Conservation (phyloP, 2,329 filamentous ascomycete genomes). For the Colletotrichum spaethianum region DNA sequence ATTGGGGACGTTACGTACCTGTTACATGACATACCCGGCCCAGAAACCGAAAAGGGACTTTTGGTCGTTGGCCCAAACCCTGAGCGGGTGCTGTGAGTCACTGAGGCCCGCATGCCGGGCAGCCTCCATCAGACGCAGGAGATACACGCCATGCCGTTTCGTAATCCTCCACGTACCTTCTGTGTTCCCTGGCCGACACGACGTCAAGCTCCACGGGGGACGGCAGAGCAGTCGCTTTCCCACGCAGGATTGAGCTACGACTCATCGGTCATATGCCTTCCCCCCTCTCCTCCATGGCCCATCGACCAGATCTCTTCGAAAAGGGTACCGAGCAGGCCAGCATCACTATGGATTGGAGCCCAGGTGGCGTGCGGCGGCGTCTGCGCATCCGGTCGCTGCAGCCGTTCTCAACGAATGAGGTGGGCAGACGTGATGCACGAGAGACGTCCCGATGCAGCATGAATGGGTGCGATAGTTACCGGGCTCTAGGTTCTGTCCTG, state of each 20-base stretch:
- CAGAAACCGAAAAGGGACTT: conserved; percentile 2
- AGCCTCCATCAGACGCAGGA: conserved; percentile 1
- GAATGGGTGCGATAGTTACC: conserved; percentile 6
- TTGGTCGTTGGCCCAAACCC: neutral
- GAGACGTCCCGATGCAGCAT: conserved; percentile 8
- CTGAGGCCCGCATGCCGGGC: conserved; percentile 17
- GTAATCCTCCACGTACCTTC: conserved; percentile 35
- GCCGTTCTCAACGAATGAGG: neutral
- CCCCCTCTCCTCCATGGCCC: neutral
- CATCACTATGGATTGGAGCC: conserved; percentile 2
- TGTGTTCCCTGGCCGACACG: neutral
- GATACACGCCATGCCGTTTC: conserved; percentile 37
- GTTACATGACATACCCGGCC: neutral
- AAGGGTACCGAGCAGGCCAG: neutral
- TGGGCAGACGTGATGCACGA: neutral
- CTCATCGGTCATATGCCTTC: conserved; percentile 31
- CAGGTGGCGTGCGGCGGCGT: conserved; percentile 6
- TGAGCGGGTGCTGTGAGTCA: conserved; percentile 21
- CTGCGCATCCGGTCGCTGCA: neutral
- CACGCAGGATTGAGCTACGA: conserved; percentile 20
- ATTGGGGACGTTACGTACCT: conserved; percentile 2
- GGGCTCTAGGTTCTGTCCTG: conserved; percentile 8
- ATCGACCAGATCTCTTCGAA: neutral
- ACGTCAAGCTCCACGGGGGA: conserved; percentile 7
- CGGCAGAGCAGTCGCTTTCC: neutral